Evolutionary conservation across 352 stramenopile genomes (phyloP).

Genomic region (Phytophthora citricola): DNA sequence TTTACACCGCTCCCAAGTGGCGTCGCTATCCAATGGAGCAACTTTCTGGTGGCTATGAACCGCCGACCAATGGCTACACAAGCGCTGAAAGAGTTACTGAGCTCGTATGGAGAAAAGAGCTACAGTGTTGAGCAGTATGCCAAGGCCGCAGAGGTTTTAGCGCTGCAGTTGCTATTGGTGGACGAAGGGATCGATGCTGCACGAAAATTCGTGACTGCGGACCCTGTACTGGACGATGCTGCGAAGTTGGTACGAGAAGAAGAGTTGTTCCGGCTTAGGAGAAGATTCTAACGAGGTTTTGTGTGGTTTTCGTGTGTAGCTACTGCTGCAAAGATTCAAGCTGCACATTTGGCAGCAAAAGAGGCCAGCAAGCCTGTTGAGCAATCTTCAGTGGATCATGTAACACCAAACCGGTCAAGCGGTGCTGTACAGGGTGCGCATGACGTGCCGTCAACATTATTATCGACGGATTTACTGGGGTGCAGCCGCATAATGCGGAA

Average conservation of each 20-base stretch:
- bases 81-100: slow-evolving; percentile 35
- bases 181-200: slow-evolving; percentile 48
- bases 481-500: background rate
- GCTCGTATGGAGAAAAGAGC: slow-evolving; percentile 8
- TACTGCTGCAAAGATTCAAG: slow-evolving; percentile 48
- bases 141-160: slow-evolving; percentile 45
- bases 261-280: background rate
- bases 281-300: slow-evolving; percentile 5
- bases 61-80: slow-evolving; percentile 37
- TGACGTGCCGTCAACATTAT: slow-evolving; percentile 2
- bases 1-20: slow-evolving; percentile 53
- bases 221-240: slow-evolving; percentile 50
- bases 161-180: slow-evolving; percentile 56
- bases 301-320: slow-evolving; percentile 14
- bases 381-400: slow-evolving; percentile 5
- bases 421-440: slow-evolving; percentile 2
- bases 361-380: slow-evolving; percentile 14
- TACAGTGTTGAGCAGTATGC: slow-evolving; percentile 35
- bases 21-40: slow-evolving; percentile 61
- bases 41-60: slow-evolving; percentile 74
- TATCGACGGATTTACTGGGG: slow-evolving; percentile 8
- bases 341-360: slow-evolving; percentile 24
- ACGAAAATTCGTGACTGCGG: slow-evolving; percentile 37
- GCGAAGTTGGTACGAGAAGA: slow-evolving; percentile 46
- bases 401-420: background rate